phyloP scores from a whole-genome alignment of 2,329 filamentous ascomycete species.

The Fusarium sp. region DNA sequence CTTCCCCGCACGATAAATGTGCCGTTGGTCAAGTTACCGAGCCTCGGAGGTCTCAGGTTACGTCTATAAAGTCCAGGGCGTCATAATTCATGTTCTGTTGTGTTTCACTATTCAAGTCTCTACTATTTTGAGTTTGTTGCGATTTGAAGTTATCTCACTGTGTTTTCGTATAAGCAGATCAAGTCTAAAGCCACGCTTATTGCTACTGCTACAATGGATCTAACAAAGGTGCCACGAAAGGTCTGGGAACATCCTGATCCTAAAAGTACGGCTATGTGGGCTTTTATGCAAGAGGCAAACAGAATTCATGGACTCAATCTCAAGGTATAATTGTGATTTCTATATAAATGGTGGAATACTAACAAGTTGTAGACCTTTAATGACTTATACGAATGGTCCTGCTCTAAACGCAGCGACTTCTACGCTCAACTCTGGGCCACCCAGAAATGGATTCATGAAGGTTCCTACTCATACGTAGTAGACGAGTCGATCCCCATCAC shows the following conservation, averaged over 20 bases:
- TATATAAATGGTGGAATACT: background rate
- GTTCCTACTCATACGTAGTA: constrained; percentile 68
- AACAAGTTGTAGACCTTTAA: constrained; percentile 65
- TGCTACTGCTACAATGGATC: constrained; percentile 42
- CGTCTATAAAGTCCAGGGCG: constrained; percentile 6
- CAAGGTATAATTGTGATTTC: constrained; percentile 56
- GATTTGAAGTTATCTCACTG: background rate
- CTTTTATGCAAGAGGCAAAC: constrained; percentile 75
- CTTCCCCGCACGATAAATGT: constrained; percentile 34
- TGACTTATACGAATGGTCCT: constrained; percentile 77
- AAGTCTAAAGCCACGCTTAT: background rate
- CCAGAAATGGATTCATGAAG: constrained; percentile 71
- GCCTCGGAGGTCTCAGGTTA: constrained; percentile 25
- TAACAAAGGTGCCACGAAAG: constrained; percentile 63
- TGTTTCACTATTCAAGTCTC: background rate
- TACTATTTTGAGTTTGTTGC: background rate
- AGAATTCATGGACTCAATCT: constrained; percentile 65
- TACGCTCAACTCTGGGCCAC: constrained; percentile 72
- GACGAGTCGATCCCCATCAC: constrained; percentile 78
- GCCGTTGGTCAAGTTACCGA: constrained; percentile 23
- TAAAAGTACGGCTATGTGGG: constrained; percentile 71
- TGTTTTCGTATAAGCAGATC: background rate
- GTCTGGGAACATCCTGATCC: constrained; percentile 75
- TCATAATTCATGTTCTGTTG: background rate
- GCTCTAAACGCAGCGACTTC: constrained; percentile 70